These are phyloP conservation scores for Strigomonas oncopelti DNA, from an alignment of 208 protist genomes.

Conservation along the genomic window DNA sequence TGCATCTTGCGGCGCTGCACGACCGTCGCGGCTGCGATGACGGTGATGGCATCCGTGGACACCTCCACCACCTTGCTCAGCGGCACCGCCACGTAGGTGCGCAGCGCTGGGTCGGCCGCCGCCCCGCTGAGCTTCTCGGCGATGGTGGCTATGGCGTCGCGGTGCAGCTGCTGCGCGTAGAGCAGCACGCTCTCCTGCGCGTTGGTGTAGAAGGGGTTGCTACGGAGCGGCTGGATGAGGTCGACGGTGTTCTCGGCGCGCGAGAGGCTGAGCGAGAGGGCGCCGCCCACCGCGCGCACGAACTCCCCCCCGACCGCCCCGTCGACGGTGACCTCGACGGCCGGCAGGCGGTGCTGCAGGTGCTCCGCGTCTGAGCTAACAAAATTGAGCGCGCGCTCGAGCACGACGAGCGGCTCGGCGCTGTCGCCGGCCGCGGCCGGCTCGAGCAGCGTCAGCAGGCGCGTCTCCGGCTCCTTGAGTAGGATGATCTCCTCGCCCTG, in stretches of 20 bases:
- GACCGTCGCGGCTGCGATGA: conserved; percentile 37
- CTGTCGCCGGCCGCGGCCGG: neutral
- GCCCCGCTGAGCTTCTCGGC: conserved; percentile 34
- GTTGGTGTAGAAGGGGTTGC: conserved; percentile 48
- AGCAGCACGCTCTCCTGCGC: conserved; percentile 62
- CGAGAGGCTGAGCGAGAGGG: conserved; percentile 49
- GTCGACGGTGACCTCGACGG: conserved; percentile 51
- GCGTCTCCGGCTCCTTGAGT: conserved; percentile 55
- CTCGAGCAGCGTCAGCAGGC: conserved; percentile 64
- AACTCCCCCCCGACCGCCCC: conserved; percentile 40
- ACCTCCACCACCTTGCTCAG: conserved; percentile 30
- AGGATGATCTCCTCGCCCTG: conserved; percentile 44
- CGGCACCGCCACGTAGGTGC: conserved; percentile 47
- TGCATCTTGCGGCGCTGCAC: conserved; percentile 27
- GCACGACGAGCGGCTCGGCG: conserved; percentile 42
- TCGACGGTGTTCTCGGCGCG: conserved; percentile 75
- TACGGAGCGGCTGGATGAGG: conserved; percentile 55
- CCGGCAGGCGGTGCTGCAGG: conserved; percentile 54
- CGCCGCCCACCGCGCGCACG: conserved; percentile 52
- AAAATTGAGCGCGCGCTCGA: conserved; percentile 52
- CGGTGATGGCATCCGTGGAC: conserved; percentile 69
- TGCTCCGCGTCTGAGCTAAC: conserved; percentile 30
- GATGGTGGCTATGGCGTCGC: conserved; percentile 49
- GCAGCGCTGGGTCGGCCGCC: conserved; percentile 15
- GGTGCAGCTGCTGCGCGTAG: conserved; percentile 71